Base-by-base conservation (phyloP, 306 rosid genomes). In the Acmispon strigosus region DNA sequence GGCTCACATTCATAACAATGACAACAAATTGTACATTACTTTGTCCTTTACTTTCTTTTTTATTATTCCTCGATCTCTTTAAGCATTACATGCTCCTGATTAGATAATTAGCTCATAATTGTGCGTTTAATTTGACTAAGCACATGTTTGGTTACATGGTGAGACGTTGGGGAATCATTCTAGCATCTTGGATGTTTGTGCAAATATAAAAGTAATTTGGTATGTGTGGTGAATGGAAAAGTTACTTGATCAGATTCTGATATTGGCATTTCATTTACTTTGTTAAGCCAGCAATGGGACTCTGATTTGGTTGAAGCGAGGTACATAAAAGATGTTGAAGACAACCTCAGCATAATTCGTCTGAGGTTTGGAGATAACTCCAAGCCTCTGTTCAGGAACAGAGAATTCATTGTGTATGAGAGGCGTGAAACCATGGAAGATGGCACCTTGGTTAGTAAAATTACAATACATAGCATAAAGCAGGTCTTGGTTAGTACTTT, bases 371-470 rank as follows among this genome's bases (percentile, higher is more conserved):
- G 97, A 75, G 96, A 91, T 15, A 81, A 87, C 71, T 84, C 97
- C 2, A 91, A 91, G 81, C 97, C 96, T 55, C 85, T 87, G 7
- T 89, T 89, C 72, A 73, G 89, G 61, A 91, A 91, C 43, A 84
- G 97, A 74, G 97, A 91, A 55, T 91, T 91, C 79, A 87, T 87
- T 37, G 97, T 91, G 39, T 91, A 91, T 8, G 97, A 91, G 80
- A 85, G 96, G 1, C 88, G 96, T 6, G 91, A 91, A 73, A 91
- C 93, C 72, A 89, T 91, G 97, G 93, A 87, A 77, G 97, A 91
- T 65, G 97, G 97, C 60, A 91, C 96, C 55, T 54, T 91, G 88
- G 97, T 90, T 73, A 64, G 85, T 74, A 16, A 49, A 14, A 17
- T 49, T 48, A 41, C 45, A 8, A 41, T 2, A 9, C 1, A 41